Conservation (phyloP, 345 rosid species). For the Boechera retrofracta region DNA sequence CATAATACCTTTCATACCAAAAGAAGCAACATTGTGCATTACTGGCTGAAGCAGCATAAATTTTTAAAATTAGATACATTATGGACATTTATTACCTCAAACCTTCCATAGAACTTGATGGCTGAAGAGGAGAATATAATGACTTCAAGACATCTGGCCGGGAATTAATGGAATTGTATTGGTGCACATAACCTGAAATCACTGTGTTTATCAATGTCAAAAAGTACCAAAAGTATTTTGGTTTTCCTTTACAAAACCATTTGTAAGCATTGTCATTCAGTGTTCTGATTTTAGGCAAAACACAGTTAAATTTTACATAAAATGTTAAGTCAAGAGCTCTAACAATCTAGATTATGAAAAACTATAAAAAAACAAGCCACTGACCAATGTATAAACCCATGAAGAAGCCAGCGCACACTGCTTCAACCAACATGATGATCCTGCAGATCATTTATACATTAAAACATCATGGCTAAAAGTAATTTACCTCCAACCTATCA, state of each 20-base stretch:
- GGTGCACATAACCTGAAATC: conserved; percentile 76
- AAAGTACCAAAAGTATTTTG: conserved; percentile 10
- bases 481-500: not conserved
- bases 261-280: not conserved
- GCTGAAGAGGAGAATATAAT: conserved; percentile 94
- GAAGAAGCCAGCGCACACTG: conserved; percentile 77
- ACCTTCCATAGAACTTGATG: conserved; percentile 88
- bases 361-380: conserved; percentile 29
- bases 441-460: conserved; percentile 53
- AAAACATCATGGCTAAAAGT: not conserved
- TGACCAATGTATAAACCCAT: conserved; percentile 85
- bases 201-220: conserved; percentile 21
- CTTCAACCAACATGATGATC: conserved; percentile 84
- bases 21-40: conserved; percentile 5
- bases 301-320: conserved; percentile 3
- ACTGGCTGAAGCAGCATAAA: not conserved
- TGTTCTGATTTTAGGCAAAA: conserved; percentile 6
- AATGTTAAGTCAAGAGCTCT: not conserved
- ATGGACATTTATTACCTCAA: conserved; percentile 60
- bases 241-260: not conserved
- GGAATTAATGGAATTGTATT: conserved; percentile 82
- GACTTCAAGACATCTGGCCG: conserved; percentile 95
- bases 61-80: not conserved
- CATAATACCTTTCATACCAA: conserved; percentile 68
- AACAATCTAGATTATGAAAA: not conserved